Evolutionary conservation across 2,329 filamentous ascomycete species (phyloP).

Genomic region (Monosporascus sp.): DNA sequence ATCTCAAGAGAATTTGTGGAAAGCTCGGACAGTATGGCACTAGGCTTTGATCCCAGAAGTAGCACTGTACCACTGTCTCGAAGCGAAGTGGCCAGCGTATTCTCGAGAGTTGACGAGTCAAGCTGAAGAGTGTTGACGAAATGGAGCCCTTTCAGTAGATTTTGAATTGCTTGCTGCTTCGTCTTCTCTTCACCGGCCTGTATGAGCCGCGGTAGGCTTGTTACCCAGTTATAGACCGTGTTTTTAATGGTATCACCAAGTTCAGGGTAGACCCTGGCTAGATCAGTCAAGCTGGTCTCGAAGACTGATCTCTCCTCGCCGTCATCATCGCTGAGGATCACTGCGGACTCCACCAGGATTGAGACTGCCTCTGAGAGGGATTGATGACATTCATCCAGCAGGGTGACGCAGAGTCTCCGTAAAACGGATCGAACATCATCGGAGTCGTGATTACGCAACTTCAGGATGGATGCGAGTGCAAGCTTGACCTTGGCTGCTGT

Average conservation of each 20-base stretch:
- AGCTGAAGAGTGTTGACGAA: constrained; percentile 60
- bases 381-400: constrained; percentile 73
- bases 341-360: constrained; percentile 76
- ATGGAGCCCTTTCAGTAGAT: constrained; percentile 69
- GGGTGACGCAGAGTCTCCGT: constrained; percentile 63
- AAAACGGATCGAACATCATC: constrained; percentile 64
- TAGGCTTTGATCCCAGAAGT: constrained; percentile 27
- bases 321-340: constrained; percentile 58
- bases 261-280: constrained; percentile 58
- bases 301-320: constrained; percentile 38
- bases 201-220: constrained; percentile 75
- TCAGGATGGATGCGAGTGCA: constrained; percentile 72
- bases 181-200: constrained; percentile 75
- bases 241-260: constrained; percentile 62
- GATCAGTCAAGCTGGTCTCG: constrained; percentile 51
- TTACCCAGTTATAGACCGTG: constrained; percentile 75
- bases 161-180: constrained; percentile 67
- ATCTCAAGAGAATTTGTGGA: constrained; percentile 24
- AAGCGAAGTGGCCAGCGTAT: constrained; percentile 62
- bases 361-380: constrained; percentile 65
- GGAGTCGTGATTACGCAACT: constrained; percentile 66
- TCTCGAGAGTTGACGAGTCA: constrained; percentile 62
- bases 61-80: constrained; percentile 64
- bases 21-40: constrained; percentile 28
- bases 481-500: constrained; percentile 78